Evolutionary conservation across 169 alveolate genomes (phyloP).

Genomic region (Plasmodium cynomolgi): DNA sequence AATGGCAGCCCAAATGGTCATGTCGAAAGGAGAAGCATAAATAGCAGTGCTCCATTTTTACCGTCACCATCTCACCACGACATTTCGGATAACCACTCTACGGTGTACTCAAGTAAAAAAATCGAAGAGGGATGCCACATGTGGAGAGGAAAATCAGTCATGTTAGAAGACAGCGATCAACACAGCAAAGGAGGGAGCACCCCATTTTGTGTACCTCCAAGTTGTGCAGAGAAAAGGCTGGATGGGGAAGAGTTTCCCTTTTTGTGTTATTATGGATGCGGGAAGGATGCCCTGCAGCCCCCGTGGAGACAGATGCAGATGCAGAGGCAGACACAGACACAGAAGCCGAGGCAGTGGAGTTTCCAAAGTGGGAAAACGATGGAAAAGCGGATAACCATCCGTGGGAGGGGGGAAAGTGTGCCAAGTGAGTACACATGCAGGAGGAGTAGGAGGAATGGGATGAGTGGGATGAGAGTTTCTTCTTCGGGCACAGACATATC

Average conservation of each 20-base stretch:
- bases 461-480: neutral
- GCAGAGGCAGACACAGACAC: neutral
- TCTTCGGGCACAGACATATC: neutral
- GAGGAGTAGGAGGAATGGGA: too few relatives aligned
- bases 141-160: neutral
- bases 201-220: neutral
- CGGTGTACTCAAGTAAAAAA: neutral
- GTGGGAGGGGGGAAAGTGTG: neutral
- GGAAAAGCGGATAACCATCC: neutral
- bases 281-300: neutral
- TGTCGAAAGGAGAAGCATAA: neutral
- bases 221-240: neutral
- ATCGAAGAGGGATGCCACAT: neutral
- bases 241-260: neutral
- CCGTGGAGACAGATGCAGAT: neutral
- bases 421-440: neutral
- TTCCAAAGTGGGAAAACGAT: neutral
- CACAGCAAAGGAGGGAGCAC: neutral
- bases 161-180: neutral
- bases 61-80: neutral
- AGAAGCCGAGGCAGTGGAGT: neutral
- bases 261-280: neutral
- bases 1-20: neutral
- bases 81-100: neutral
- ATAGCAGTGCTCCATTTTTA: neutral